These are phyloP conservation scores for Protomyces lactucae-debilis DNA, from an alignment of 1,139 yeast genomes.

Conservation along the genomic window DNA sequence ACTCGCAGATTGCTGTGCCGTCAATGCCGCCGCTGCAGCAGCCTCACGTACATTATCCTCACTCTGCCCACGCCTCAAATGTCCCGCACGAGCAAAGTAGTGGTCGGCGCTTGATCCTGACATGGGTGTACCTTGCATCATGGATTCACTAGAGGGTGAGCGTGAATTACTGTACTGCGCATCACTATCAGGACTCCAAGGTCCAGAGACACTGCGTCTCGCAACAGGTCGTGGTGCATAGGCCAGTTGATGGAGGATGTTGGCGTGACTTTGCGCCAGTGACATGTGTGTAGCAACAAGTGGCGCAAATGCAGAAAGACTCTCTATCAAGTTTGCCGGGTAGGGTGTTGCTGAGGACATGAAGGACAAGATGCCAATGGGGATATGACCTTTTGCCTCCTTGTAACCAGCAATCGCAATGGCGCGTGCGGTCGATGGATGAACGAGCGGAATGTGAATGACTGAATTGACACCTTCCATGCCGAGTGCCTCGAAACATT, in stretches of 20 bases:
- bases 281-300: slow-evolving; percentile 39
- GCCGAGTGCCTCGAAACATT: slow-evolving; percentile 30
- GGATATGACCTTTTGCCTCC: slow-evolving; percentile 34
- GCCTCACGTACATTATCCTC: slow-evolving; percentile 6
- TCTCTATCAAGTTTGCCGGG: slow-evolving; percentile 36
- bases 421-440: slow-evolving; percentile 31
- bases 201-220: background rate
- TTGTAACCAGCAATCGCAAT: slow-evolving; percentile 23
- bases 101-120: slow-evolving; percentile 1
- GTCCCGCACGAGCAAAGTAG: slow-evolving; percentile 7
- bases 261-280: slow-evolving; percentile 38
- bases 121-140: slow-evolving; percentile 12
- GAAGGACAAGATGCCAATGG: slow-evolving; percentile 39
- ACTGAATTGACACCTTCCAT: slow-evolving; percentile 39
- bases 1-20: background rate
- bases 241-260: slow-evolving; percentile 32
- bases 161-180: slow-evolving; percentile 8
- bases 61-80: slow-evolving; percentile 7
- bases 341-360: slow-evolving; percentile 39
- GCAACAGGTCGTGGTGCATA: slow-evolving; percentile 21
- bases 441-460: slow-evolving; percentile 38
- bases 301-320: slow-evolving; percentile 37
- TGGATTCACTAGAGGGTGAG: background rate
- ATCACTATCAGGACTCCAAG: slow-evolving; percentile 7
- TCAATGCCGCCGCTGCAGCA: background rate